These are phyloP conservation scores for Magnaporthiopsis incrustans DNA, from an alignment of 2,329 filamentous ascomycete genomes.

Conservation along the genomic window DNA sequence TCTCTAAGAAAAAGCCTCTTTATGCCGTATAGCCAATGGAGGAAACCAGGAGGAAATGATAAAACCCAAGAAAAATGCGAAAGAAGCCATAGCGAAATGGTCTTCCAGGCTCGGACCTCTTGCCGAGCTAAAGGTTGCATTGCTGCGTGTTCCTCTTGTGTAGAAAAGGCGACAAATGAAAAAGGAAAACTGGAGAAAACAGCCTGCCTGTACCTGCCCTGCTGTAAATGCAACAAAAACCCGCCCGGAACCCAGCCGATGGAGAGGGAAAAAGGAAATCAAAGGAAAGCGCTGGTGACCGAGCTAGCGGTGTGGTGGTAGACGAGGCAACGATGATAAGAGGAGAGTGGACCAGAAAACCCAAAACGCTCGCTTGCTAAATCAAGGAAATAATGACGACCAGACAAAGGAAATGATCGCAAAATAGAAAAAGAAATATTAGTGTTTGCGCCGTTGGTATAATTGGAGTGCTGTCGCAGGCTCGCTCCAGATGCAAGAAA, in stretches of 20 bases:
- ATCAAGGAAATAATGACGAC: constrained; percentile 18
- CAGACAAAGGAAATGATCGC: constrained; percentile 19
- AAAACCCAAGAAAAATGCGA: constrained; percentile 22
- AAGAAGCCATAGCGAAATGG: constrained; percentile 21
- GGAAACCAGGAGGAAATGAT: constrained; percentile 15
- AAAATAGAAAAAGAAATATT: constrained; percentile 19
- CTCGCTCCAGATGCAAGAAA: constrained; percentile 29
- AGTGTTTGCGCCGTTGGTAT: constrained; percentile 18
- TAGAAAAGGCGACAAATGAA: constrained; percentile 18
- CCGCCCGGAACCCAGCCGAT: constrained; percentile 47
- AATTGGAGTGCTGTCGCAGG: constrained; percentile 19
- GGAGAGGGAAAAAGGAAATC: constrained; percentile 29
- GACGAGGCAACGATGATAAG: constrained; percentile 16
- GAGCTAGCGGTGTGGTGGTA: constrained; percentile 39
- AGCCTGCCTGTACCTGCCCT: constrained; percentile 42
- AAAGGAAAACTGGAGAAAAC: constrained; percentile 23
- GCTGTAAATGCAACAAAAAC: constrained; percentile 46
- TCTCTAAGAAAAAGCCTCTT: constrained; percentile 30
- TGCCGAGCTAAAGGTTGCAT: constrained; percentile 45
- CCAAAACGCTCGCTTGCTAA: constrained; percentile 33
- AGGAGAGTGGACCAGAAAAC: constrained; percentile 29
- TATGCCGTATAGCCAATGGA: constrained; percentile 25
- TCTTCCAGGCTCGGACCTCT: constrained; percentile 37
- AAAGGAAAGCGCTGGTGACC: constrained; percentile 27
- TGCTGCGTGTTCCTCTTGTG: constrained; percentile 54